phyloP scores from a whole-genome alignment of 106 monocot genomes.

The Triglochin maritima region DNA sequence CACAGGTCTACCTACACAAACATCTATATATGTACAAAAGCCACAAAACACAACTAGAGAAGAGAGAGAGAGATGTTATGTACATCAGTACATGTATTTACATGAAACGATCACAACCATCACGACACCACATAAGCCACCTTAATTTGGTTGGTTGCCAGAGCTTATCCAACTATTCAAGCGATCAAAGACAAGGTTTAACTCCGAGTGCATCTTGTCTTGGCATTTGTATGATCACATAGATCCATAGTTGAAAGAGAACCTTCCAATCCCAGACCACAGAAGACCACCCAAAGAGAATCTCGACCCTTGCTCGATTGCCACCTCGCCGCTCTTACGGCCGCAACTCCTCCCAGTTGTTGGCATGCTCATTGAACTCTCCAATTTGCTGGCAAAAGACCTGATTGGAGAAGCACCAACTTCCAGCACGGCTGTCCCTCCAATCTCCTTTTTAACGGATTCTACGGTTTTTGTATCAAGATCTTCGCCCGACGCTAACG shows the following conservation, averaged over 20 bases:
- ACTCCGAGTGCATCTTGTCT: no score
- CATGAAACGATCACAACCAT: no score
- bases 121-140: no score
- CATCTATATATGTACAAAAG: no score
- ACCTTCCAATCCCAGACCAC: conserved; percentile 35
- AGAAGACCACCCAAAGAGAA: conserved; percentile 33
- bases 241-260: conserved; percentile 34
- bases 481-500: conserved; percentile 20
- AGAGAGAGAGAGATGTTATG: no score
- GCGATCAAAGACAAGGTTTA: no score
- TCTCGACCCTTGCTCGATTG: conserved; percentile 7
- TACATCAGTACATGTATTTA: no score
- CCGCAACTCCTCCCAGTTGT: neutral
- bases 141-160: no score
- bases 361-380: neutral
- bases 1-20: no score
- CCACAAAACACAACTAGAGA: no score
- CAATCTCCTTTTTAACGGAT: conserved; percentile 19
- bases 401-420: conserved; percentile 6
- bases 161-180: no score
- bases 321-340: no score
- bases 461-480: conserved; percentile 24
- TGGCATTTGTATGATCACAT: conserved; percentile 12
- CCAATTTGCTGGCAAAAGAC: conserved; percentile 1
- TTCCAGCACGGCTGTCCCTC: conserved; percentile 10